A percentile compares a stretch with the other conserved stretches of the same genome.
These are phyloP conservation scores for Trichosporon sp. DNA, from an alignment of 1,284 basidiomycete species.

Conservation along the genomic window DNA sequence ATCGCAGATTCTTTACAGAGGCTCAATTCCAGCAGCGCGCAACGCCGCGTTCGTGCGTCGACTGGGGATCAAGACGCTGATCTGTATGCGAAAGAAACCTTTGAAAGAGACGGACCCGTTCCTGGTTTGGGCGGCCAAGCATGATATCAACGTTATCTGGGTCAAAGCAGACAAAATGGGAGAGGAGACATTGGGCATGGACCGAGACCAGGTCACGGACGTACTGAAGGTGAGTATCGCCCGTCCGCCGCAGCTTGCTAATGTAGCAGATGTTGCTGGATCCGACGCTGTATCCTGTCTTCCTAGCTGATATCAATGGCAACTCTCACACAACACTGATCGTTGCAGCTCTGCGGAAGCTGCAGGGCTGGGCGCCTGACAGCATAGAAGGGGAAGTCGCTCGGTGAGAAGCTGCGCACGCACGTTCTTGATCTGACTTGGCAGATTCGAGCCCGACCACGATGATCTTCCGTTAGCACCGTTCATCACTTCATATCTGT, in stretches of 20 bases:
- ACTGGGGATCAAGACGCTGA: constrained; percentile 56
- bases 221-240: constrained; percentile 34
- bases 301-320: constrained; percentile 41
- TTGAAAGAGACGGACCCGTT: constrained; percentile 30
- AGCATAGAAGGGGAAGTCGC: constrained; percentile 39
- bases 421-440: not conserved
- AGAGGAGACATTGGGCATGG: constrained; percentile 43
- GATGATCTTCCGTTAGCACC: constrained; percentile 38
- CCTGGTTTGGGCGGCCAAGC: constrained; percentile 24
- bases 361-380: constrained; percentile 43
- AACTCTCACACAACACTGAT: constrained; percentile 43
- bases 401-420: constrained; percentile 28
- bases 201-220: constrained; percentile 33
- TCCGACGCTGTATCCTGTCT: constrained; percentile 35
- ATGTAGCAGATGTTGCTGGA: constrained; percentile 38
- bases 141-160: constrained; percentile 31
- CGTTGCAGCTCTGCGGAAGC: constrained; percentile 39
- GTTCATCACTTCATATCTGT: constrained; percentile 37
- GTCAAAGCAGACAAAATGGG: constrained; percentile 40
- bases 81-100: constrained; percentile 53
- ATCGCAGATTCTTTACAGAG: constrained; percentile 36
- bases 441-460: constrained; percentile 40
- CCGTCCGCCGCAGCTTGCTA: not conserved
- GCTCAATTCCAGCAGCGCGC: constrained; percentile 33
- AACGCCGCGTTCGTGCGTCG: constrained; percentile 35